Conservation (phyloP, 2,329 filamentous ascomycete genomes). For the Orbilia oligospora region DNA sequence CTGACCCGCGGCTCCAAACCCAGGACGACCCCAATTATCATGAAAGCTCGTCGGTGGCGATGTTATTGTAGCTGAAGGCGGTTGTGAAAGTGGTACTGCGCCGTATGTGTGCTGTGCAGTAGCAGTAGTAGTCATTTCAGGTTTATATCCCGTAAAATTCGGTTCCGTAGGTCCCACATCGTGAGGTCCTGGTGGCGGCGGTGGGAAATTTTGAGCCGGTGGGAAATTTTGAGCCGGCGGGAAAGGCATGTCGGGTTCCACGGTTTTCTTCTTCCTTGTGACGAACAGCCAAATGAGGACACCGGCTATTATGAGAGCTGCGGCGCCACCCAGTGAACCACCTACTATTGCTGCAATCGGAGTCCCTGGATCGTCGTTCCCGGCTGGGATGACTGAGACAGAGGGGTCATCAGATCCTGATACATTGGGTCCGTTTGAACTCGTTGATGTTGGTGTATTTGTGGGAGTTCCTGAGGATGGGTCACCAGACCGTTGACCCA, state of each 20-base stretch:
- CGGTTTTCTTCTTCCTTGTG: not conserved
- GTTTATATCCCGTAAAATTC: constrained; percentile 2
- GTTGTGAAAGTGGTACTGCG: not conserved
- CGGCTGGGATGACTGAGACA: not conserved
- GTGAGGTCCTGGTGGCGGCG: not conserved
- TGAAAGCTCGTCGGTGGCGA: constrained; percentile 43
- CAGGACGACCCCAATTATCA: constrained; percentile 41
- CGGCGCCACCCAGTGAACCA: constrained; percentile 40
- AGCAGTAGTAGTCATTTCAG: not conserved
- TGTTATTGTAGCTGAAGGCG: not conserved
- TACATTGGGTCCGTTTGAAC: not conserved
- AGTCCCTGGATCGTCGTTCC: not conserved
- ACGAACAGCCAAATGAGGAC: constrained; percentile 27
- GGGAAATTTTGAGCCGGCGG: constrained; percentile 15
- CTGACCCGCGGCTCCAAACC: not conserved
- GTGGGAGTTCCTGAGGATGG: constrained; percentile 17
- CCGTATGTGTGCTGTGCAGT: constrained; percentile 21
- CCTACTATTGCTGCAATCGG: constrained; percentile 42
- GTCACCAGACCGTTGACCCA: constrained; percentile 20
- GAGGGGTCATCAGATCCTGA: not conserved
- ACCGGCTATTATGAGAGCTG: constrained; percentile 7
- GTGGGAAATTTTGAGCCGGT: constrained; percentile 3
- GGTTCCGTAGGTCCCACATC: not conserved
- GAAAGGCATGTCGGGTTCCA: constrained; percentile 34
- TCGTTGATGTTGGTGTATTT: not conserved